Evolutionary conservation across 768 basidiomycete genomes (phyloP), one percentile per base, ranked within the genome.

Genomic region (Chiua virens): DNA sequence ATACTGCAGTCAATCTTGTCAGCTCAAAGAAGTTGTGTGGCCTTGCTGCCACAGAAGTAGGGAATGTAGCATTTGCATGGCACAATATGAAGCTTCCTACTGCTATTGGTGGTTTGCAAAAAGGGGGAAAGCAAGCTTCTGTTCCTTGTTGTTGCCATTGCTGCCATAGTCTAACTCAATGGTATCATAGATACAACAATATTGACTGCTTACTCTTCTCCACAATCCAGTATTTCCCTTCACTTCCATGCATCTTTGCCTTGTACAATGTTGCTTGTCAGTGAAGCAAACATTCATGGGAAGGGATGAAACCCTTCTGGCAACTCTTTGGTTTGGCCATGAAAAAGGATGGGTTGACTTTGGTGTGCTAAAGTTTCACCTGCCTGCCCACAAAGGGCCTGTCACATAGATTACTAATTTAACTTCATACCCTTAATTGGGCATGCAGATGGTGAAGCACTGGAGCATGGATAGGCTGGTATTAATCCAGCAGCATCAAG

Each of bases 41-140:
- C 1, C 49, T 62, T 4, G 56, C 59, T 0, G 58, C 67, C 9
- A 71, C 59, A 17, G 70, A 74, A 0, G 50, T 71, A 0, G 71
- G 65, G 0, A 57, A 55, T 0, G 54, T 63, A 1, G 58, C 65
- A 18, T 74, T 73, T 44, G 59, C 56, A 7, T 41, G 38, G 0
- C 58, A 63, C 23, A 50, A 55, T 21, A 47, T 63, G 49, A 66
- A 62, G 27, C 36, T 55, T 7, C 56, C 58, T 0, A 50, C 45
- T 2, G 54, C 47, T 1, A 28, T 62, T 0, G 49, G 49, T 1
- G 58, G 62, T 32, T 39, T 62, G 5, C 60, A 62, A 47, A 54
- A 60, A 30, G 56, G 60, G 1, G 60, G 60, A 53, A 59, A 27
- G 27, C 9, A 27, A 27, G 27, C 9, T 27, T 9, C 27, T 27